Evolutionary conservation across 495 filamentous ascomycete genomes (phyloP), one percentile per base, ranked within the genome.

Genomic region (Penicillium antarcticum): DNA sequence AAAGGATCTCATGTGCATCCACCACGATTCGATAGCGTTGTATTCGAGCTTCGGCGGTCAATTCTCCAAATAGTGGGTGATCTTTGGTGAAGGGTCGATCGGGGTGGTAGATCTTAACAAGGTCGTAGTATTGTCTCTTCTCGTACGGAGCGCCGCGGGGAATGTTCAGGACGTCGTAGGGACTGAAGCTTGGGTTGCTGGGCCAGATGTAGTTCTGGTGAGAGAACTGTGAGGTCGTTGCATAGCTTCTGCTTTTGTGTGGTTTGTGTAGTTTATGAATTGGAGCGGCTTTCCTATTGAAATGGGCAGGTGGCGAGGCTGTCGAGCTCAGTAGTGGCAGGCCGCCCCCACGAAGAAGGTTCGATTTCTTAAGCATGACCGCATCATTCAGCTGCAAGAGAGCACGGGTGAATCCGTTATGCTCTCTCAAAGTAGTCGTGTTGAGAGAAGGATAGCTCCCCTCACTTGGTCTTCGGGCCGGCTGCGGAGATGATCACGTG

Each of bases 81-180:
- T 70, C 68, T 26, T 80, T 72, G 26, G 26, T 29, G 23, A 67
- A 70, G 37, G 80, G 74, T 18, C 82, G 84, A 70, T 98, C 94
- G 0, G 94, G 94, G 59, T 98, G 94, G 69, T 98, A 98, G 42
- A 95, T 73, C 72, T 96, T 97, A 32, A 95, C 92, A 24, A 98
- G 79, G 56, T 95, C 82, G 65, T 92, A 91, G 77, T 88, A 98
- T 24, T 85, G 80, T 13, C 69, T 60, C 69, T 97, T 97, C 53
- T 80, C 85, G 65, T 98, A 98, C 13, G 84, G 80, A 14, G 81
- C 80, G 21, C 64, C 73, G 52, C 71, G 79, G 24, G 77, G 71
- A 50, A 84, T 75, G 39, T 82, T 74, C 55, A 97, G 83, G 57
- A 98, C 88, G 55, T 98, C 88, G 66, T 98, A 97, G 0, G 94